A percentile compares a stretch with the other conserved stretches of the same genome.
phyloP scores from a whole-genome alignment of 345 rosid species.

The Citrus unshiu region DNA sequence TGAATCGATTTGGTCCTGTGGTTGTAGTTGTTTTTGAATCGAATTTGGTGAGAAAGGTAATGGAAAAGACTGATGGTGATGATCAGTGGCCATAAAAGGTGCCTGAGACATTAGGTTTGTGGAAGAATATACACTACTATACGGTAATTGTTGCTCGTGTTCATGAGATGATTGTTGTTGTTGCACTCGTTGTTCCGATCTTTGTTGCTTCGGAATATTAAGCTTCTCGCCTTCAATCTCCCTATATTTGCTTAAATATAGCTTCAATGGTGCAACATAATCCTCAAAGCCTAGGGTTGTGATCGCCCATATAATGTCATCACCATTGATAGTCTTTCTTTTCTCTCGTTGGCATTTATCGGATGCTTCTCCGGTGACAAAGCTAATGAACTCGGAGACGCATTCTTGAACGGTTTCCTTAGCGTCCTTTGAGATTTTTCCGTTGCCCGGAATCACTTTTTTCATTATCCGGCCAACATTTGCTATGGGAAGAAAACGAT shows the following conservation, averaged over 20 bases:
- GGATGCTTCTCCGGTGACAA: slow-evolving; percentile 68
- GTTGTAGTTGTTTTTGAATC: slow-evolving; percentile 53
- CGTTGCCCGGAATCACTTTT: slow-evolving; percentile 58
- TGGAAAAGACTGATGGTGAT: slow-evolving; percentile 45
- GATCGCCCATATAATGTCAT: slow-evolving; percentile 74
- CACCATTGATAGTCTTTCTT: slow-evolving; percentile 70
- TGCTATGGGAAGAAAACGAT: slow-evolving; percentile 67
- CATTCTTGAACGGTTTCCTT: slow-evolving; percentile 80
- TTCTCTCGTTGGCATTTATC: slow-evolving; percentile 72
- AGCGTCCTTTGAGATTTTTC: slow-evolving; percentile 68
- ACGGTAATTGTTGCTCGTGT: slow-evolving; percentile 33
- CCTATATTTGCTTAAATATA: slow-evolving; percentile 54
- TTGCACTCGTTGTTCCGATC: slow-evolving; percentile 21
- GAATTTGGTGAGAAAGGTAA: slow-evolving; percentile 58
- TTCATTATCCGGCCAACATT: slow-evolving; percentile 81
- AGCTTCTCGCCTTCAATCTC: slow-evolving; percentile 66
- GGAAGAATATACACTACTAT: slow-evolving; percentile 38
- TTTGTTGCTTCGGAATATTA: slow-evolving; percentile 54
- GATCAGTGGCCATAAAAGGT: slow-evolving; percentile 27
- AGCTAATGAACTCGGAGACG: slow-evolving; percentile 73
- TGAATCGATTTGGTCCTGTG: slow-evolving; percentile 59
- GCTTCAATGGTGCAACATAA: slow-evolving; percentile 50
- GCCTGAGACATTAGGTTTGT: slow-evolving; percentile 38
- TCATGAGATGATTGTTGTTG: slow-evolving; percentile 27
- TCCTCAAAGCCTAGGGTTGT: slow-evolving; percentile 71